Percentiles rank a stretch among this genome's conserved stretches.
Conservation (phyloP, 2,329 filamentous ascomycete species). For the Trichoderma gracile region DNA sequence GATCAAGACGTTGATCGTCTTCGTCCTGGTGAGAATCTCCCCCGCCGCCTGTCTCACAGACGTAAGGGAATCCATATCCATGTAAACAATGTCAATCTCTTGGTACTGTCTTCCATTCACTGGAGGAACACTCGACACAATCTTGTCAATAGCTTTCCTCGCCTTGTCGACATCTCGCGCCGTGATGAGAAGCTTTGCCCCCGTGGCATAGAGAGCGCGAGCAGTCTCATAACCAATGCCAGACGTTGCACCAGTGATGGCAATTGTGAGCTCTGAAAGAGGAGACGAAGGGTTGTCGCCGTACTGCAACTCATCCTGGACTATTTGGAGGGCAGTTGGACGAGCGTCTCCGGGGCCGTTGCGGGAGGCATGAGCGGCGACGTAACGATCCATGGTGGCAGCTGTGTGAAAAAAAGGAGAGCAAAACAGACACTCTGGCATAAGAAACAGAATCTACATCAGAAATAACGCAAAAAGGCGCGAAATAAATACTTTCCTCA, state of each 20-base stretch:
- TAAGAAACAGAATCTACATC: no score
- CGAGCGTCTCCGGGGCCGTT: conserved; percentile 8
- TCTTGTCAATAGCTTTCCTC: neutral
- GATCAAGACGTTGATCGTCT: neutral
- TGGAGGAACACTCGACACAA: neutral
- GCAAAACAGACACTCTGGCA: no score
- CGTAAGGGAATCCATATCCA: neutral
- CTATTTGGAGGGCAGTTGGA: conserved; percentile 4
- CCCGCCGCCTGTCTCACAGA: neutral
- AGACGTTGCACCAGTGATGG: neutral
- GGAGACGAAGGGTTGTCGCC: neutral
- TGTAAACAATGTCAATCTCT: neutral
- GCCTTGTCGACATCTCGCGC: neutral
- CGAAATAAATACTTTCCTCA: neutral
- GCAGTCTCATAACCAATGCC: neutral
- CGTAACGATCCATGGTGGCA: neutral
- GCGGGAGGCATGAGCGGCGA: neutral
- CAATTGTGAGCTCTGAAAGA: neutral
- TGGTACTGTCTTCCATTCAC: neutral
- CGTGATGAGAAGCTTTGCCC: neutral
- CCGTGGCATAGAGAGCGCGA: neutral
- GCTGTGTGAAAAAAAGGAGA: no score
- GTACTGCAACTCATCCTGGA: neutral
- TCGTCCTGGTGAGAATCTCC: neutral
- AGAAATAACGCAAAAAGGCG: no score